Base-by-base conservation (phyloP, 768 basidiomycete species). In the Naganishia friedmannii region DNA sequence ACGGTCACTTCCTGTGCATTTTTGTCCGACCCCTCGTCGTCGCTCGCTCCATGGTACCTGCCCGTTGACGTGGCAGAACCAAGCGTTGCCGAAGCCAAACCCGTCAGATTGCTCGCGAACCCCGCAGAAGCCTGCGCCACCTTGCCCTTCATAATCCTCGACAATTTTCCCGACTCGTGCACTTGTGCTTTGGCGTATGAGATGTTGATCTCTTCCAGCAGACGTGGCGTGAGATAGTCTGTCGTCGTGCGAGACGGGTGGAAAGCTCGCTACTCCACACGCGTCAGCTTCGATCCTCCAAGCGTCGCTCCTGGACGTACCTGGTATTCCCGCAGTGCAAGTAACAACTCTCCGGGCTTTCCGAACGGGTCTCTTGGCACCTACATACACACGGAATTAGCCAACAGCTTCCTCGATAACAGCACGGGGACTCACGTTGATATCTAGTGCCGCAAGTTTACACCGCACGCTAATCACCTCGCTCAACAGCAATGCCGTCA, bases 401-500 rank as follows among this genome's bases (percentile, higher is more conserved):
- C n/a, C 4, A 37, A 15, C 37, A 8, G 29, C 2, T 1, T 31
- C 15, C 1, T n/a, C 28, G n/a, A n/a, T n/a, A 46, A 23, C 53
- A 2, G 32, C 10, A 26, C 8, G 10, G 13, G 32, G 10, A 71
- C 70, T 46, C 55, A 57, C 56, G 19, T 67, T 66, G 48, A 68
- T 46, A 65, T 71, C 70, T 46, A 71, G 37, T 7, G 48, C 54
- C 0, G 65, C 48, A 13, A 71, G 53, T 29, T 71, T 71, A 26
- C 56, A 67, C 32, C 70, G 42, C 29, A 67, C 66, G 13, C 66
- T 67, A 31, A 66, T 53, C 29, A 71, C 58, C 39, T 48, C 66
- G 66, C 70, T 71, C 42, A 71, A 37, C 66, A 71, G 39, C 31
- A 46, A 56, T 26, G 70, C 70, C 29, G 58, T 66, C 28, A 71